phyloP scores from a whole-genome alignment of 768 basidiomycete species.

The Suillus luteus region DNA sequence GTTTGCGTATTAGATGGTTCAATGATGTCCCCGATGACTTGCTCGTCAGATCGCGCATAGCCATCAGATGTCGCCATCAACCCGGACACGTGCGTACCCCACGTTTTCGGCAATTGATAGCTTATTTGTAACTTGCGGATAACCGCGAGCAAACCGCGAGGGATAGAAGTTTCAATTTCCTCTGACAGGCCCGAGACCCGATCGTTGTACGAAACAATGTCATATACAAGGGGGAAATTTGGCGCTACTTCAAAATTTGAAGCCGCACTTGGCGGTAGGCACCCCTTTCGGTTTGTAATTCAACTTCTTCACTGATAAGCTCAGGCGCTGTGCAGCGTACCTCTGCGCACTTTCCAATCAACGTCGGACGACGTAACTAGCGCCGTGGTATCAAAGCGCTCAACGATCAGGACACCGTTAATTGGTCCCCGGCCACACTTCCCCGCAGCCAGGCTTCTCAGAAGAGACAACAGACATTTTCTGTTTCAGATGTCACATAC shows the following conservation, averaged over 20 bases:
- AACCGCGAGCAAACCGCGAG: background rate
- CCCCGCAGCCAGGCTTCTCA: background rate
- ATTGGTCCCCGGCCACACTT: too few species aligned
- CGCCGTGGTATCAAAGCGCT: background rate
- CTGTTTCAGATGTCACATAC: background rate
- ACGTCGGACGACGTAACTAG: background rate
- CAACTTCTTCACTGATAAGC: background rate
- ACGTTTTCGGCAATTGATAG: background rate
- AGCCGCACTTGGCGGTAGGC: background rate
- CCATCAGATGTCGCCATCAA: background rate
- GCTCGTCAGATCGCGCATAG: background rate
- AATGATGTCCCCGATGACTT: background rate
- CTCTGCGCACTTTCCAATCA: background rate
- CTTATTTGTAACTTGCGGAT: background rate
- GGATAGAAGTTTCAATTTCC: background rate
- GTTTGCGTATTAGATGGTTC: too few species aligned
- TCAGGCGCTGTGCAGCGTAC: too few species aligned
- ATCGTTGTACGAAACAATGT: background rate
- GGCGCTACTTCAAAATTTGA: background rate
- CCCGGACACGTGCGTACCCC: background rate
- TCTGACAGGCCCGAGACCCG: background rate
- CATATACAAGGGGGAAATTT: background rate
- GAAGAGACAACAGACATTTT: background rate
- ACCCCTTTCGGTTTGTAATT: too few species aligned
- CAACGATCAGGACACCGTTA: too few species aligned